Percentiles rank a stretch among this genome's conserved stretches.
Conservation (phyloP, 2,329 filamentous ascomycete genomes). For the Calonectria hawksworthii region DNA sequence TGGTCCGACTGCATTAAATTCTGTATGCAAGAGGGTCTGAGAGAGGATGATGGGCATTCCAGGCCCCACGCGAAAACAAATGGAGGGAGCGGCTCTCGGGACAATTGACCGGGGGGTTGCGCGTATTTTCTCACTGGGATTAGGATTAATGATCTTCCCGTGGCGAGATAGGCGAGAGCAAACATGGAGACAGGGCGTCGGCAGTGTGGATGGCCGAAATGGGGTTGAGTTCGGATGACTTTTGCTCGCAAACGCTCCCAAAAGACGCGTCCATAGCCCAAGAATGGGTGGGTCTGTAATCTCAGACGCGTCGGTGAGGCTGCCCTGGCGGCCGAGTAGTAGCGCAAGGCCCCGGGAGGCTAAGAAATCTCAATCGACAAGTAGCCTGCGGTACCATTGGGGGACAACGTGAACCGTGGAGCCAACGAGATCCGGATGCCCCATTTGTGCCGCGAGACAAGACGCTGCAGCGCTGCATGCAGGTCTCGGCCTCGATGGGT, state of each 20-base stretch:
- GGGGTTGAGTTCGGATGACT: slow-evolving; percentile 12
- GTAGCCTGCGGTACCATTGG: slow-evolving; percentile 32
- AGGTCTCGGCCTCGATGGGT: slow-evolving; percentile 29
- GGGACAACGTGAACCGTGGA: slow-evolving; percentile 32
- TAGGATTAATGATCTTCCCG: slow-evolving; percentile 44
- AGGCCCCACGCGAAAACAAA: slow-evolving; percentile 13
- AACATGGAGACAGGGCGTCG: slow-evolving; percentile 24
- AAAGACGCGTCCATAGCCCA: slow-evolving; percentile 24
- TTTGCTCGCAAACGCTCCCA: slow-evolving; percentile 10
- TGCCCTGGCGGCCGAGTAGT: slow-evolving; percentile 31
- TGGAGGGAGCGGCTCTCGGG: background rate
- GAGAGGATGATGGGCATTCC: slow-evolving; percentile 9
- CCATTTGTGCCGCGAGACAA: slow-evolving; percentile 16
- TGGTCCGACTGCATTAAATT: slow-evolving; percentile 22
- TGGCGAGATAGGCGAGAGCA: slow-evolving; percentile 44
- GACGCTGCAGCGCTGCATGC: slow-evolving; percentile 16
- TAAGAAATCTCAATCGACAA: slow-evolving; percentile 25
- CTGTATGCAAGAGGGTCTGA: background rate
- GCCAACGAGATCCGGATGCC: slow-evolving; percentile 7
- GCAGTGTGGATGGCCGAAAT: slow-evolving; percentile 25
- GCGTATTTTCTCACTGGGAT: slow-evolving; percentile 31
- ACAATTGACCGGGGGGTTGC: slow-evolving; percentile 32
- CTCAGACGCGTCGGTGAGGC: slow-evolving; percentile 44
- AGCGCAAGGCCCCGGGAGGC: slow-evolving; percentile 30
- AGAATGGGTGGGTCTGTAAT: slow-evolving; percentile 32